Evolutionary conservation across 371 early-diverging fungal genomes (phyloP), one percentile per base, ranked within the genome.

Genomic region (Mortierella sp.): DNA sequence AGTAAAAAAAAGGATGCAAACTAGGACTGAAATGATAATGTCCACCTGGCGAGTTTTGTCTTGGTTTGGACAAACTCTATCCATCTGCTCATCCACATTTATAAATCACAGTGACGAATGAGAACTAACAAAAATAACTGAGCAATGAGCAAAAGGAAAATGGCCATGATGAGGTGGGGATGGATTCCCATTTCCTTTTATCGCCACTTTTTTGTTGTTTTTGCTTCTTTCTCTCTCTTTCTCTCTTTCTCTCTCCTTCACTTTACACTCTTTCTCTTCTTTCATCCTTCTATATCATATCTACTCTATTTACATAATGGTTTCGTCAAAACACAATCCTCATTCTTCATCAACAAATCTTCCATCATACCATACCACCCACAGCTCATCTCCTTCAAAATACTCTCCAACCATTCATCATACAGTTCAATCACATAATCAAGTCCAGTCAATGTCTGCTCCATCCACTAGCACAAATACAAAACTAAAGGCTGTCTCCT

Each of bases 151-250:
- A 47, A 19, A 51, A 51, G 28, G 51, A 51, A 8, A 26, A 51
- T 9, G 26, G 51, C 6, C 13, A 51, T 19, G 22, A 15, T 31
- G 54, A 40, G 13, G 53, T 47, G 54, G 53, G 60, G 68, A 53
- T 60, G 68, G 61, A 53, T 54, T 43, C 31, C 34, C 34, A 68
- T 73, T 63, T 67, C 74, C 74, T 61, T 72, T 71, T 71, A 17
- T 53, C 26, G 43, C 23, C 42, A 28, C 59, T 34, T 40, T 15
- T 49, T 32, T 55, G 13, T 26, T 35, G n/a, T 62, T 58, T 13
- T 22, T 54, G 23, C 66, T 28, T 56, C 29, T 47, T n/a, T 43
- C 40, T 42, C 31, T 64, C 34, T 58, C 35, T 22, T n/a, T 42
- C 45, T 42, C 31, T 43, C 19, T 31, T 35, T 35, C 47, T 5